phyloP scores from a whole-genome alignment of 306 rosid genomes.

The Alnus rubra region DNA sequence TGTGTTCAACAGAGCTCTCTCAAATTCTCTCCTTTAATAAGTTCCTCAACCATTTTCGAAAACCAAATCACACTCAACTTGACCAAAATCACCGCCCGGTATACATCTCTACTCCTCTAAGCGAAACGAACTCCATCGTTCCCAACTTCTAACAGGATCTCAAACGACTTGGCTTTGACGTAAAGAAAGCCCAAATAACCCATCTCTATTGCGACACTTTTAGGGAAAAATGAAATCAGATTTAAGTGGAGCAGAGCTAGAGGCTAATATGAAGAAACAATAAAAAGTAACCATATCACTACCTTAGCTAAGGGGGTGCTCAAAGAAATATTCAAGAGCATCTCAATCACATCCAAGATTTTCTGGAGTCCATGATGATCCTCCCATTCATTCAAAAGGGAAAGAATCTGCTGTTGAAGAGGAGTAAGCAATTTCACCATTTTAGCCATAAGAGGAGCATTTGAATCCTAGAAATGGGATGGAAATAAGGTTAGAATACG shows the following conservation, averaged over 20 bases:
- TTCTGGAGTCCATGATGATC: conserved; percentile 64
- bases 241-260: conserved; percentile 22
- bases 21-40: too few species aligned
- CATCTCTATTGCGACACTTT: conserved; percentile 12
- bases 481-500: conserved; percentile 18
- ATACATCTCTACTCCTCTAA: too few species aligned
- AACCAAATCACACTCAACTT: too few species aligned
- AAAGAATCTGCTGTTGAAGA: conserved; percentile 49
- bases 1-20: too few species aligned
- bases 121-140: too few species aligned
- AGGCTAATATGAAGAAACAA: not conserved
- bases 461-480: conserved; percentile 60
- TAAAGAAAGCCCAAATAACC: too few species aligned
- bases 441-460: conserved; percentile 68
- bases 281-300: conserved; percentile 12
- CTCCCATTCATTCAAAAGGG: conserved; percentile 55
- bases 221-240: conserved; percentile 19
- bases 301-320: conserved; percentile 83
- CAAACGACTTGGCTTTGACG: too few species aligned
- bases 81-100: too few species aligned
- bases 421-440: conserved; percentile 68
- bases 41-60: too few species aligned
- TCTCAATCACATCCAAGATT: conserved; percentile 55
- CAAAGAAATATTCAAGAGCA: conserved; percentile 68
- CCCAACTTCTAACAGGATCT: too few species aligned